Percentiles rank a stretch among this genome's conserved stretches.
These are phyloP conservation scores for Suaeda aralocaspica DNA, from an alignment of 148 eudicot species.

Conservation along the genomic window DNA sequence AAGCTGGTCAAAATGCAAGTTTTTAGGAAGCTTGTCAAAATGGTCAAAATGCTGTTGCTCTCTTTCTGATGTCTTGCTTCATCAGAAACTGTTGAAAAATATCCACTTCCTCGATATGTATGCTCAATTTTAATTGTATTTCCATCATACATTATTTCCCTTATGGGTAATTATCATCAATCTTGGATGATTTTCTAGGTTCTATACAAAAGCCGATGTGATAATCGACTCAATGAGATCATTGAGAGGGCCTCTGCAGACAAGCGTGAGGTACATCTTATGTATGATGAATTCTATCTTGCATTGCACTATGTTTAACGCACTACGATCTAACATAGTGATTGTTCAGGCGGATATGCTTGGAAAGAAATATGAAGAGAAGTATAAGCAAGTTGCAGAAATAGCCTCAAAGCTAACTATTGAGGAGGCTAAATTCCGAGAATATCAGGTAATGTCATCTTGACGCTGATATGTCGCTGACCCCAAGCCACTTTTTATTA, in stretches of 20 bases:
- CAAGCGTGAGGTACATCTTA: slow-evolving; percentile 73
- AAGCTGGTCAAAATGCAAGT: slow-evolving; percentile 28
- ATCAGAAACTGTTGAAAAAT: not conserved
- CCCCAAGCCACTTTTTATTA: too few species aligned
- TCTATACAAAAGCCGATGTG: slow-evolving; percentile 91
- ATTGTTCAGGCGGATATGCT: slow-evolving; percentile 72
- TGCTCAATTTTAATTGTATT: not conserved
- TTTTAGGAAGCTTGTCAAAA: slow-evolving; percentile 24
- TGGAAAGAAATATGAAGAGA: slow-evolving; percentile 94
- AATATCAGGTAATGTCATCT: slow-evolving; percentile 61
- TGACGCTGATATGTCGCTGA: not conserved
- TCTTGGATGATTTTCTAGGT: slow-evolving; percentile 44
- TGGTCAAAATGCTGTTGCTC: slow-evolving; percentile 38
- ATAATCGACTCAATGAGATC: slow-evolving; percentile 94
- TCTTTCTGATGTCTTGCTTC: slow-evolving; percentile 17
- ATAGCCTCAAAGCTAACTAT: slow-evolving; percentile 79
- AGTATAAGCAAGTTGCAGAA: slow-evolving; percentile 93
- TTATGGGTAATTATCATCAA: slow-evolving; percentile 37
- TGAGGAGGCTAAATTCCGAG: slow-evolving; percentile 96
- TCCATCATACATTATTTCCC: not conserved
- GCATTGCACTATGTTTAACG: slow-evolving; percentile 6
- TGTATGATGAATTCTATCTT: not conserved
- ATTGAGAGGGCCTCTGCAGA: slow-evolving; percentile 95
- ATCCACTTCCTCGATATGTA: not conserved
- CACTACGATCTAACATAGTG: not conserved